Base-by-base conservation (phyloP, 2,329 filamentous ascomycete genomes). In the Alternaria angustiovoidea region DNA sequence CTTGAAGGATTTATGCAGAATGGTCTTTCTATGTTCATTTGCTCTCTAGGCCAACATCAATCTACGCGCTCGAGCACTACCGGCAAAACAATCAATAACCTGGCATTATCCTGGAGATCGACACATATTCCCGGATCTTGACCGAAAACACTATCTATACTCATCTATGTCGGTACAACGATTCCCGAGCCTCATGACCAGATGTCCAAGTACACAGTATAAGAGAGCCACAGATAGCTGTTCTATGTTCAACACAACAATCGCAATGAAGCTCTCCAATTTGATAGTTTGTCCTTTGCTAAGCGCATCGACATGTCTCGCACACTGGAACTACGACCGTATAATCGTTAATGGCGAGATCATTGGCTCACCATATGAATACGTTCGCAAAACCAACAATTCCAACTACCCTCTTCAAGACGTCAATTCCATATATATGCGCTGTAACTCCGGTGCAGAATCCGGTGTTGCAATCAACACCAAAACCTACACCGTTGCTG, bases 311-410 rank as follows among this genome's bases (percentile, higher is more conserved):
- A 55, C 46, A n/a, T 47, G 54, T 28, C 34, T 58, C 7, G 63
- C 62, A 6, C 72, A 74, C 54, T 73, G 68, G 66, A 73, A 66
- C 49, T 72, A 74, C 59, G 68, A 73, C 43, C 63, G 64, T 5
- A 63, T 75, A 7, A 72, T 74, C 26, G 67, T 75, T 4, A 72
- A 74, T 49, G 67, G 65, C 47, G 28, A 69, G 53, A 57, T 70
- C 28, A 66, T 70, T 36, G 66, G 68, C 22, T 54, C 61, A n/a
- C 56, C 67, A 26, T 75, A 71, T 51, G 63, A 72, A 62, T 68
- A 71, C 38, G 48, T 72, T 28, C 69, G 68, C 38, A 59, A 63
- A 28, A 68, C 59, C 28, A 69, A 66, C 62, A 71, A 71, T 56
- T 60, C 63, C 51, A 73, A 73, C 54, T 48, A 60, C 7, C 70